Conservation (phyloP, 1,284 basidiomycete species). For the Ceratobasidium papillatum region DNA sequence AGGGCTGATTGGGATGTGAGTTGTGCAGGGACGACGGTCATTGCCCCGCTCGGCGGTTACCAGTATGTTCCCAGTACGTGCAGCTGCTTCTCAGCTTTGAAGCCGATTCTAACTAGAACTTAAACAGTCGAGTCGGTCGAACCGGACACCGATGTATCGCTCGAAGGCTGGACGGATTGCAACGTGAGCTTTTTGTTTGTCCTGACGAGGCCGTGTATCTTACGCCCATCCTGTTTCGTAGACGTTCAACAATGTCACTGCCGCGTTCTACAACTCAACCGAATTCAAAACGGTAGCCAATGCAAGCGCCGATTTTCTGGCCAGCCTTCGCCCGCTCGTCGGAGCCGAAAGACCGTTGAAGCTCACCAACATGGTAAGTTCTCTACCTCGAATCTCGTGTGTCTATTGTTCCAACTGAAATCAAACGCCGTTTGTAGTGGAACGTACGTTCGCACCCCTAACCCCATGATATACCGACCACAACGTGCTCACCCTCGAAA, state of each 20-base stretch:
- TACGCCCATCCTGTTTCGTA: conserved; percentile 57
- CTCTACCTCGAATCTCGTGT: neutral
- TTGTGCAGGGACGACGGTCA: conserved; percentile 59
- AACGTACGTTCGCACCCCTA: conserved; percentile 19
- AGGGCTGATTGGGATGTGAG: conserved; percentile 7
- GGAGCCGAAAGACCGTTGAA: conserved; percentile 68
- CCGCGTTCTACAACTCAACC: conserved; percentile 46
- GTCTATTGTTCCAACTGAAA: conserved; percentile 5
- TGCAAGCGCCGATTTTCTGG: conserved; percentile 71
- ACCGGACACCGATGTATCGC: conserved; percentile 79
- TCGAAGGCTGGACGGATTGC: conserved; percentile 87
- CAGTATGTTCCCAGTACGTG: conserved; percentile 76
- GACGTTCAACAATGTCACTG: conserved; percentile 45
- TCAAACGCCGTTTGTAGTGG: neutral
- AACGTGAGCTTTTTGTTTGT: conserved; percentile 51
- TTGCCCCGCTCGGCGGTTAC: conserved; percentile 83
- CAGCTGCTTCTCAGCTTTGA: conserved; percentile 36
- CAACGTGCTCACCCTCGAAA: conserved; percentile 29
- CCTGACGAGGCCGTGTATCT: conserved; percentile 47
- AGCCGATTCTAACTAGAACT: neutral
- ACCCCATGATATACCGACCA: neutral
- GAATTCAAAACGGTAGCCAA: conserved; percentile 68
- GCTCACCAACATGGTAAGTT: conserved; percentile 73
- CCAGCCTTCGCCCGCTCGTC: conserved; percentile 68
- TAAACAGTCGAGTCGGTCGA: conserved; percentile 78